Conservation (phyloP, 192 early-diverging fungal species). For the Anaeromyces robustus region DNA sequence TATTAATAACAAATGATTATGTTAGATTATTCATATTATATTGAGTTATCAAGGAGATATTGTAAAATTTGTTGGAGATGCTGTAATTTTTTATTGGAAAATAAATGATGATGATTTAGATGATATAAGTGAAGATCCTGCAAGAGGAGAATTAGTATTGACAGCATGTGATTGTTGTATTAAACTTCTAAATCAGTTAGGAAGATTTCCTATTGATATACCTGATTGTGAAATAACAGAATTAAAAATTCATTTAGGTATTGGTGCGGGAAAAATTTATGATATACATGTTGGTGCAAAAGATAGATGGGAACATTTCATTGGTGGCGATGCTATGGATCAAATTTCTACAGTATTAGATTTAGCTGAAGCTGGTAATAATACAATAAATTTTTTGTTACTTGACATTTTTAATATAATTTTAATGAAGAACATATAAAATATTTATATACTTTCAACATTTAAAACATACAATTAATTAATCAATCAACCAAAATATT, state of each 20-base stretch:
- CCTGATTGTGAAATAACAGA: constrained; percentile 13
- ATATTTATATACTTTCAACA: no score
- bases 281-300: constrained; percentile 29
- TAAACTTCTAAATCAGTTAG: constrained; percentile 19
- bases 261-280: constrained; percentile 25
- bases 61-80: constrained; percentile 39
- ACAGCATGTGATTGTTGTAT: constrained; percentile 27
- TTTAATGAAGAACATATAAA: no score
- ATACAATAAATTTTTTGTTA: background rate
- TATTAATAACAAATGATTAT: no score
- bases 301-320: constrained; percentile 34
- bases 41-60: constrained; percentile 28
- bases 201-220: constrained; percentile 27
- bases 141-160: constrained; percentile 23
- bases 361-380: constrained; percentile 24
- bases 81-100: constrained; percentile 38
- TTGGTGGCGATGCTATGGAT: constrained; percentile 29
- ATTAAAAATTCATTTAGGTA: constrained; percentile 28
- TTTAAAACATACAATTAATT: no score
- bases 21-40: constrained; percentile 32
- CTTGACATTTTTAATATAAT: no score
- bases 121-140: constrained; percentile 4
- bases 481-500: no score
- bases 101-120: constrained; percentile 4
- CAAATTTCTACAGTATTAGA: constrained; percentile 27